These are phyloP conservation scores for Cytospora leucostoma DNA, from an alignment of 2,329 filamentous ascomycete species.

Conservation along the genomic window DNA sequence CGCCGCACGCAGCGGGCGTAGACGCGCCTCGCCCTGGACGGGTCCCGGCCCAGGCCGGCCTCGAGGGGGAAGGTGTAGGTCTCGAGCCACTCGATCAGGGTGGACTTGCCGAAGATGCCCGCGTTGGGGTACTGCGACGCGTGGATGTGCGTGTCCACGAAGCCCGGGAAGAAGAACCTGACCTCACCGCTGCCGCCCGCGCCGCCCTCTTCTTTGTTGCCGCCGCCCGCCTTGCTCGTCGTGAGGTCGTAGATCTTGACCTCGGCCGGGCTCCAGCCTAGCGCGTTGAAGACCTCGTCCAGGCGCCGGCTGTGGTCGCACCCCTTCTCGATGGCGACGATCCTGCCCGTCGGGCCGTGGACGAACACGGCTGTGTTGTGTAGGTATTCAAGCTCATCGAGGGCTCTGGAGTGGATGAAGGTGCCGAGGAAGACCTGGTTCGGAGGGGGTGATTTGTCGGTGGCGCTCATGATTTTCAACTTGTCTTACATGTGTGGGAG, in stretches of 20 bases:
- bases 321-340: constrained; percentile 49
- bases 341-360: constrained; percentile 47
- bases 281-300: constrained; percentile 39
- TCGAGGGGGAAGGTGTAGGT: constrained; percentile 96
- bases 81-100: constrained; percentile 89
- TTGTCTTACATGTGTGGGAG: neutral
- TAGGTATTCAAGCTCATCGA: constrained; percentile 52
- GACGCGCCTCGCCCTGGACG: constrained; percentile 64
- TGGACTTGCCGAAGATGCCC: constrained; percentile 91
- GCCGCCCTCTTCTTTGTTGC: too few species aligned
- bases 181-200: constrained; percentile 37
- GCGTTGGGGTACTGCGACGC: constrained; percentile 93
- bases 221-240: neutral
- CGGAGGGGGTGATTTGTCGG: constrained; percentile 20
- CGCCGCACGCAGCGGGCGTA: constrained; percentile 78
- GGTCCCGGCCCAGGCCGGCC: constrained; percentile 63
- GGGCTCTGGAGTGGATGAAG: constrained; percentile 55
- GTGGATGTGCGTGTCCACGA: constrained; percentile 93
- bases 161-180: constrained; percentile 82
- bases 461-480: constrained; percentile 6
- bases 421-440: constrained; percentile 56
- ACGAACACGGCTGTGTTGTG: constrained; percentile 55
- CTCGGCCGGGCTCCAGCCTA: constrained; percentile 48
- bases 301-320: constrained; percentile 38
- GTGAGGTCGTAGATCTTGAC: constrained; percentile 39